These are phyloP conservation scores for Chlorella vulgaris DNA, from an alignment of 139 green algal genomes.

Conservation along the genomic window DNA sequence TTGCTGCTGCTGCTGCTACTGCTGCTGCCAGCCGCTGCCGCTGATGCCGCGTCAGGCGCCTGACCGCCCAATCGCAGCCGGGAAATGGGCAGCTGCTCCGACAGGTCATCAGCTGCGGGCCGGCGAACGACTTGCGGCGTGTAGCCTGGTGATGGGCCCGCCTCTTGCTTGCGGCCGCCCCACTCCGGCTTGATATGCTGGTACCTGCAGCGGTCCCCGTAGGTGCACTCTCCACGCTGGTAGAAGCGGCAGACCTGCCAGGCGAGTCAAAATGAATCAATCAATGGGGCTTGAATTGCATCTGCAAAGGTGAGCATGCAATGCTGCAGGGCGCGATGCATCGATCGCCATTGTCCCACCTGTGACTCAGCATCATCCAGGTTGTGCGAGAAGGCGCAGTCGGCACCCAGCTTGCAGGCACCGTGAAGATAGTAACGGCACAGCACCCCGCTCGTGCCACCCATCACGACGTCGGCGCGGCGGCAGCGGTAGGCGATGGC, in stretches of 20 bases:
- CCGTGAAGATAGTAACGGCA: constrained; percentile 56
- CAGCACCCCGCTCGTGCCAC: constrained; percentile 21
- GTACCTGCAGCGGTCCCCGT: constrained; percentile 55
- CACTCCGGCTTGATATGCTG: constrained; percentile 41
- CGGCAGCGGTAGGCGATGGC: too few relatives aligned
- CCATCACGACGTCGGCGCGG: neutral
- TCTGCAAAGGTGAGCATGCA: too few relatives aligned
- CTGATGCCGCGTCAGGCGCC: neutral
- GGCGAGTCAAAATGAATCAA: too few relatives aligned
- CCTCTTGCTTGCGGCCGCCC: neutral
- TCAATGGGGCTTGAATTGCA: too few relatives aligned
- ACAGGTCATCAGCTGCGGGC: constrained; percentile 27
- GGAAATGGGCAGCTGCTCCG: constrained; percentile 37
- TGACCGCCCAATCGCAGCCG: constrained; percentile 34
- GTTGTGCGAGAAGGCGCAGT: constrained; percentile 55
- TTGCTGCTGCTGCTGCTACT: neutral
- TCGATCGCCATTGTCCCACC: constrained; percentile 11
- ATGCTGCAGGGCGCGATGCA: too few relatives aligned
- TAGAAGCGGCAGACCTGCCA: constrained; percentile 68
- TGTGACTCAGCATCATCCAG: constrained; percentile 28
- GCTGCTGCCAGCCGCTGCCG: neutral
- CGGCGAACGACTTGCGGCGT: neutral
- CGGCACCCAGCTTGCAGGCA: constrained; percentile 34
- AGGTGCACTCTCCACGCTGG: constrained; percentile 62
- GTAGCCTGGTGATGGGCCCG: neutral